These are phyloP conservation scores for Spatholobus suberectus DNA, from an alignment of 306 rosid species.

Conservation along the genomic window DNA sequence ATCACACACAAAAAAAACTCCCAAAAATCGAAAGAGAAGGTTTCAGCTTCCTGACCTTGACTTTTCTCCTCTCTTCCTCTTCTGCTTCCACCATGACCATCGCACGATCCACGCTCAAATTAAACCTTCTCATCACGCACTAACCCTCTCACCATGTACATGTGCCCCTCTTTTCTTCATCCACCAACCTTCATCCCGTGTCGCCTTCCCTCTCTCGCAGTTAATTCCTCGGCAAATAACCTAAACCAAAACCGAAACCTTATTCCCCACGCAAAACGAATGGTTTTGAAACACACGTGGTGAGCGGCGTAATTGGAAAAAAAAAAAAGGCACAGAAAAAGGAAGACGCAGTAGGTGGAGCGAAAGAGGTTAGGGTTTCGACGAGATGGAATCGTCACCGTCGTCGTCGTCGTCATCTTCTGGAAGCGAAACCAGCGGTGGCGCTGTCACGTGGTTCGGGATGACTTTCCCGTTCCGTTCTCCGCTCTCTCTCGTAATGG, in stretches of 20 bases:
- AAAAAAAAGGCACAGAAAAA: neutral
- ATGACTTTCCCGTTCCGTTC: conserved; percentile 56
- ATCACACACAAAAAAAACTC: too few species aligned
- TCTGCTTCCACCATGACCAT: neutral
- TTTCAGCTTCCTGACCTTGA: conserved; percentile 39
- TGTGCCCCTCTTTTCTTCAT: neutral
- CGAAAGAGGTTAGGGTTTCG: neutral
- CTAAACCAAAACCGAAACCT: neutral
- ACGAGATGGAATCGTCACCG: conserved; percentile 44
- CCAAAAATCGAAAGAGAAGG: neutral
- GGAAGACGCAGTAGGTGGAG: neutral
- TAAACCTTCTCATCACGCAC: neutral
- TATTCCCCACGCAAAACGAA: neutral
- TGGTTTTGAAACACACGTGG: neutral
- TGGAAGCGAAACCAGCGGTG: neutral
- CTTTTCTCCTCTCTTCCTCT: conserved; percentile 24
- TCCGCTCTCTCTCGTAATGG: conserved; percentile 64
- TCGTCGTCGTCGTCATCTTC: neutral
- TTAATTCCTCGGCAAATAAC: neutral
- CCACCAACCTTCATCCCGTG: conserved; percentile 12
- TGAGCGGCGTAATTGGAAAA: neutral
- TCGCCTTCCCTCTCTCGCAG: neutral
- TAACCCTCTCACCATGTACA: neutral
- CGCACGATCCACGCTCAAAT: neutral
- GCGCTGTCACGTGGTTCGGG: conserved; percentile 40